A percentile compares a stretch with the other conserved stretches of the same genome.
phyloP scores from a whole-genome alignment of 257 asterid genomes.

The Plantago elongata region DNA sequence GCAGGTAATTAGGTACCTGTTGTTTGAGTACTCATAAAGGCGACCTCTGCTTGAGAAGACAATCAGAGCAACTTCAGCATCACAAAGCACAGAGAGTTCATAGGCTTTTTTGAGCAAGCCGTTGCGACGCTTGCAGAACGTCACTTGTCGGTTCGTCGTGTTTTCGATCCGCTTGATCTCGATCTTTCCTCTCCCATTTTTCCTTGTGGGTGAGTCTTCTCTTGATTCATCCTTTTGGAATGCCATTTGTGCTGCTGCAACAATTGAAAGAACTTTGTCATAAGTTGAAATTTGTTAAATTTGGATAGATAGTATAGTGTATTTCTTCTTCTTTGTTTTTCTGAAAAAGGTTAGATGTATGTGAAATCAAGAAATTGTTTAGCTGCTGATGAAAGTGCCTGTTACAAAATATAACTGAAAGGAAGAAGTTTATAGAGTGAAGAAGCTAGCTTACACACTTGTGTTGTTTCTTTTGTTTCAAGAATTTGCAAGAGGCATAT shows the following conservation, averaged over 20 bases:
- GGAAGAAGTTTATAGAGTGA: not conserved
- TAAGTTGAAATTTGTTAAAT: constrained; percentile 2
- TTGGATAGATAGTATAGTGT: not conserved
- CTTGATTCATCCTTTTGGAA: constrained; percentile 55
- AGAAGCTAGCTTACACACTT: constrained; percentile 18
- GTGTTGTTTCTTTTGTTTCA: constrained; percentile 23
- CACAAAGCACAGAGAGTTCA: constrained; percentile 90
- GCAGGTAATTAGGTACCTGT: constrained; percentile 42
- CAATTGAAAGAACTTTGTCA: not conserved
- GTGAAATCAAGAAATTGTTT: constrained; percentile 3
- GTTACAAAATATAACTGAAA: not conserved
- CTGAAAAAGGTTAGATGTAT: constrained; percentile 12
- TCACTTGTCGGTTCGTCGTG: constrained; percentile 94
- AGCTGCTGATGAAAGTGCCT: too few relatives aligned
- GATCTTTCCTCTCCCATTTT: constrained; percentile 75
- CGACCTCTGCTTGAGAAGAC: constrained; percentile 94
- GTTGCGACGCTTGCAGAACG: constrained; percentile 89
- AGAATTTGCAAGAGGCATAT: constrained; percentile 31
- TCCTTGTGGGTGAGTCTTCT: constrained; percentile 65
- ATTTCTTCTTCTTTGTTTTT: not conserved
- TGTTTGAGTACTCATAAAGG: constrained; percentile 86
- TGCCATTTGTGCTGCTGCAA: constrained; percentile 44
- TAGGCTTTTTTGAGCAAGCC: constrained; percentile 89
- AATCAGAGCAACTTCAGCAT: constrained; percentile 87
- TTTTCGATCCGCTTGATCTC: constrained; percentile 94